Base-by-base conservation (phyloP, 495 filamentous ascomycete genomes). In the Penicillium steckii region DNA sequence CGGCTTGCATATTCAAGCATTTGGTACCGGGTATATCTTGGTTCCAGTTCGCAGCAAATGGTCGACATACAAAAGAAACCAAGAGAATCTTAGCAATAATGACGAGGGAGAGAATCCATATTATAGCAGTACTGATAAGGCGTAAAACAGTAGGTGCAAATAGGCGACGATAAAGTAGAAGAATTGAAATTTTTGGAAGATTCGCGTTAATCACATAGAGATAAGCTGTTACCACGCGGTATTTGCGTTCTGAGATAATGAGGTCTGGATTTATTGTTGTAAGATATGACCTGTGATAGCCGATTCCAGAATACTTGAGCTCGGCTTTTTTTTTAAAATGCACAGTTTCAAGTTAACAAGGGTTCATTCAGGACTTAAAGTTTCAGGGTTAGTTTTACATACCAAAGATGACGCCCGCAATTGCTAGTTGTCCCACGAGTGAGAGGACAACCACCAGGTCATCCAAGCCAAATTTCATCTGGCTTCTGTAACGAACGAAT, bases 1-100 rank as follows among this genome's bases (percentile, higher is more conserved):
- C 60, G 1, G 56, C 48, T 7, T 62, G 30, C 26, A 53, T 55
- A 45, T 70, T 49, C 25, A 71, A 48, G 46, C 70, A 74, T 17
- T 38, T 38, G 0, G 25, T 35, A 17, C 49, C 49, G n/a, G 26
- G 40, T 9, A 45, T 45, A 37, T 17, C n/a, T 3, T 18, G 40
- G 19, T 52, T 22, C 49, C 49, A 52, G 13, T 52, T 52, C n/a
- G 29, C 38, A 3, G 38, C 49, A 19, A 52, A 52, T 1, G 49
- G 49, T 10, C 29, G 49, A 33, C 49, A 52, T 41, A 52, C 47
- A 32, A 48, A 23, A 22, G 35, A 38, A 21, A 48, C 19, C 9
- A 48, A 9, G 13, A 48, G 19, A 10, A 23, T 24, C 19, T 35
- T 37, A 17, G 18, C 17, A 12, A 38, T 13, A n/a, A 48, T 48